These are phyloP conservation scores for Phlyctochytrium bullatum DNA, from an alignment of 192 early-diverging fungal species.

Conservation along the genomic window DNA sequence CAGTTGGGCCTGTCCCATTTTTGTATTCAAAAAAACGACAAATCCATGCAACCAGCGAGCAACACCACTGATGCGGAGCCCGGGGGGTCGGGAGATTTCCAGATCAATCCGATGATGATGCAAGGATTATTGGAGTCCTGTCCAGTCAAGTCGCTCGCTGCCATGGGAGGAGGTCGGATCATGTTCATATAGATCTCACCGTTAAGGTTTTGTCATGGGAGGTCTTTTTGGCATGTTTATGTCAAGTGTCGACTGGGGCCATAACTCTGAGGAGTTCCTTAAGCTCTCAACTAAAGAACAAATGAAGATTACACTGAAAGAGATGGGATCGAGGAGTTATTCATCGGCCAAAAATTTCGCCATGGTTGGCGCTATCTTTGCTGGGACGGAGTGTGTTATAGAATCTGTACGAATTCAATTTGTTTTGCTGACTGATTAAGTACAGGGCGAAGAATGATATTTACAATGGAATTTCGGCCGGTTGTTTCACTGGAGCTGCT, in stretches of 20 bases:
- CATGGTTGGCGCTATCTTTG: constrained; percentile 86
- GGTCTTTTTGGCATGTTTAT: constrained; percentile 90
- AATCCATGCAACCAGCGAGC: too few relatives aligned
- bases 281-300: constrained; percentile 80
- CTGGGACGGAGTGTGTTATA: constrained; percentile 91
- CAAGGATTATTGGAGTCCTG: constrained; percentile 29
- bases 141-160: constrained; percentile 36
- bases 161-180: constrained; percentile 19
- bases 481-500: constrained; percentile 89
- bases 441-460: constrained; percentile 95
- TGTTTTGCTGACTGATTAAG: constrained; percentile 20
- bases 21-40: too few relatives aligned
- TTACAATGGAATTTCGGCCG: constrained; percentile 83
- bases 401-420: constrained; percentile 64
- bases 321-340: constrained; percentile 80
- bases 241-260: constrained; percentile 81
- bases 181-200: neutral
- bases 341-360: constrained; percentile 94
- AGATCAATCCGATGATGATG: neutral
- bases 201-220: constrained; percentile 81
- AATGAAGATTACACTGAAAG: constrained; percentile 76
- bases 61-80: too few relatives aligned
- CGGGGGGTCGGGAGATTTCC: too few relatives aligned
- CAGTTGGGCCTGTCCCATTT: too few relatives aligned
- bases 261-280: constrained; percentile 58